Conservation (phyloP, 352 stramenopile genomes). For the Phytophthora chlamydospora region DNA sequence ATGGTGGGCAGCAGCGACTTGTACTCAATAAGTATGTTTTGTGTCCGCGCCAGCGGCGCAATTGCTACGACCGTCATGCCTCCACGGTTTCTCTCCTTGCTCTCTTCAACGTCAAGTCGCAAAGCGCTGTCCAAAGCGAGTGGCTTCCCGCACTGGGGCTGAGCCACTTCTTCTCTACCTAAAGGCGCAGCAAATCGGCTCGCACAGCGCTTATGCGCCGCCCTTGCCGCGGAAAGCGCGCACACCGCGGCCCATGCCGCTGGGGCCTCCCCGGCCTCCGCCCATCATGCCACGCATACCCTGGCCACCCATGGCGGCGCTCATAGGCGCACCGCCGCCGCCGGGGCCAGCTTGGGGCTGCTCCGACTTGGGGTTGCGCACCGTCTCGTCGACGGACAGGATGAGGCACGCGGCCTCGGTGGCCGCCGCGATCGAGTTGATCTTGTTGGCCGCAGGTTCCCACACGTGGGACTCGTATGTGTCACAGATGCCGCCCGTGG, state of each 20-base stretch:
- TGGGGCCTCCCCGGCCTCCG: slow-evolving; percentile 63
- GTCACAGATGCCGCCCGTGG: slow-evolving; percentile 97
- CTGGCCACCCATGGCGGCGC: slow-evolving; percentile 90
- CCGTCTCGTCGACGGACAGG: slow-evolving; percentile 99
- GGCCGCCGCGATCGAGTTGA: slow-evolving; percentile 96
- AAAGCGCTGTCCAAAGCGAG: slow-evolving; percentile 30
- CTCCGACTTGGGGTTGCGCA: slow-evolving; percentile 97
- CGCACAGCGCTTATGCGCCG: slow-evolving; percentile 61
- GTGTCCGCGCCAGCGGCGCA: slow-evolving; percentile 23
- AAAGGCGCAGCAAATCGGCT: slow-evolving; percentile 33
- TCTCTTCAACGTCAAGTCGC: slow-evolving; percentile 25
- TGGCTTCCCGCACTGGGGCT: slow-evolving; percentile 5
- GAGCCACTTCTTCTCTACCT: slow-evolving; percentile 41
- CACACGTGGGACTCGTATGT: slow-evolving; percentile 98
- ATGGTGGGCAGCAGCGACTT: slow-evolving; percentile 21
- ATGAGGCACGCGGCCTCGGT: slow-evolving; percentile 98
- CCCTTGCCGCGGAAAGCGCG: slow-evolving; percentile 80
- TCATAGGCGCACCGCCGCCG: slow-evolving; percentile 75
- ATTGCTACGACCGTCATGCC: slow-evolving; percentile 12
- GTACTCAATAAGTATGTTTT: slow-evolving; percentile 49
- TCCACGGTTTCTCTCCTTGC: slow-evolving; percentile 24
- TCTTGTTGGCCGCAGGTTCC: slow-evolving; percentile 99
- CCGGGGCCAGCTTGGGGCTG: slow-evolving; percentile 84
- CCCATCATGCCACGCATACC: slow-evolving; percentile 93
- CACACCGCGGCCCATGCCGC: slow-evolving; percentile 78